Base-by-base conservation (phyloP, 768 basidiomycete genomes). In the Lepiota venenata region DNA sequence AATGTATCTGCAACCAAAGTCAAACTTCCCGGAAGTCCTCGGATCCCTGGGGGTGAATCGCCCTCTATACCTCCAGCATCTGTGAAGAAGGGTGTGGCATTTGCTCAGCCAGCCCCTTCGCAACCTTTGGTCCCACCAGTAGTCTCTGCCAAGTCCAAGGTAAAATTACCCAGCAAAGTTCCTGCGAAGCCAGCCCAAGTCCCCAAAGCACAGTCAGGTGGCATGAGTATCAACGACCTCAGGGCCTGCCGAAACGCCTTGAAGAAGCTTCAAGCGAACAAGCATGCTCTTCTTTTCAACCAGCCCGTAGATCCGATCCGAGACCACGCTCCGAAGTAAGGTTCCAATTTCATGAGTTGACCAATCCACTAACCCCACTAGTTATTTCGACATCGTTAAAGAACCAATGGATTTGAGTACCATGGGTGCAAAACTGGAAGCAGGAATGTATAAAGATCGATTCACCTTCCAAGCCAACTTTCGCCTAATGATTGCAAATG, bases 231-330 rank as follows among this genome's bases (percentile, higher is more conserved):
- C 32, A 81, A 84, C 45, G 94, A 96, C 64, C 68, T 91, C 55
- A 81, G 80, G 47, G 89, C 87, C 8, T 89, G 83, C 59, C 80
- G 84, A 48, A 88, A 80, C 56, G 87, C 85, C 2, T 68, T 96
- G 63, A 88, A 88, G 77, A 95, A 94, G 66, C 70, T 96, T 29
- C 80, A 80, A 63, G 63, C 79, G 21, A 80, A 93, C 68, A 93
- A 90, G 67, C 83, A 81, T 56, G 85, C 89, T 3, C 66, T 70
- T 22, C 63, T 89, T 50, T 98, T 98, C 70, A 73, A 85, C 39
- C 84, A 89, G 55, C 93, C 96, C 29, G 96, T 98, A n/a, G 94
- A 97, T 70, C 94, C 94, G n/a, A 82, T 96, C 39, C 79, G 93
- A 59, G 94, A 97, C 62, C 80, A 83, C 63, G 94, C 93, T 9